Conservation (phyloP, 139 green algal genomes). For the Astrephomene gubernaculifera region DNA sequence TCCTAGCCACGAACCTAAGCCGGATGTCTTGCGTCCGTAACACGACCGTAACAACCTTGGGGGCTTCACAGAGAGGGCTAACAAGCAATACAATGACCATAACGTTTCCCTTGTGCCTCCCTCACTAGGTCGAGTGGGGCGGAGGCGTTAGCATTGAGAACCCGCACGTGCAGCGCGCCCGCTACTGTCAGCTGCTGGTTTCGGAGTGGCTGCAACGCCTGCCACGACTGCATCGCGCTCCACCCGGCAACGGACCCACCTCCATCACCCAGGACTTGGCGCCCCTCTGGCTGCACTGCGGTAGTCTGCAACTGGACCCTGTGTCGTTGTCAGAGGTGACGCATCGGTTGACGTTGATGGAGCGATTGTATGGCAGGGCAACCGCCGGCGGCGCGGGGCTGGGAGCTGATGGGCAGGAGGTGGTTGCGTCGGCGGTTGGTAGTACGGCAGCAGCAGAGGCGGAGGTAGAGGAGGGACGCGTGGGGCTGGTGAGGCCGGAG, state of each 20-base stretch:
- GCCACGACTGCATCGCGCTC: slow-evolving; percentile 43
- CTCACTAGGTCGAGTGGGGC: slow-evolving; percentile 84
- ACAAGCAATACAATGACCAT: no score
- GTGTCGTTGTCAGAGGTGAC: slow-evolving; percentile 47
- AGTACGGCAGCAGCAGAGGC: neutral
- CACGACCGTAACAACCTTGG: no score
- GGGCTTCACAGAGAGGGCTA: no score
- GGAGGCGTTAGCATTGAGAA: slow-evolving; percentile 88
- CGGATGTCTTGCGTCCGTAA: no score
- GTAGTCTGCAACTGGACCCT: slow-evolving; percentile 78
- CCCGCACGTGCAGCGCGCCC: slow-evolving; percentile 86
- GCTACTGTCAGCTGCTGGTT: slow-evolving; percentile 88
- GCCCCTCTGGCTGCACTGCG: slow-evolving; percentile 81
- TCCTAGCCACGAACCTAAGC: no score
- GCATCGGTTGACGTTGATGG: slow-evolving; percentile 13
- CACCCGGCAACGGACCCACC: slow-evolving; percentile 1
- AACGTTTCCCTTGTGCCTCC: no score
- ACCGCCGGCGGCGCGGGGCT: neutral
- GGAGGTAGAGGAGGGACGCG: neutral
- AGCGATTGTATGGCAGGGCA: slow-evolving; percentile 38
- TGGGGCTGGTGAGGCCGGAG: slow-evolving; percentile 34
- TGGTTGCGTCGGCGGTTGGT: slow-evolving; percentile 15
- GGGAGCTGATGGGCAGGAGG: neutral
- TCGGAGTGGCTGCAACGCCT: slow-evolving; percentile 46
- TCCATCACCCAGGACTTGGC: slow-evolving; percentile 82